Evolutionary conservation across 1,284 basidiomycete genomes (phyloP).

Genomic region (Caloboletus firmus): DNA sequence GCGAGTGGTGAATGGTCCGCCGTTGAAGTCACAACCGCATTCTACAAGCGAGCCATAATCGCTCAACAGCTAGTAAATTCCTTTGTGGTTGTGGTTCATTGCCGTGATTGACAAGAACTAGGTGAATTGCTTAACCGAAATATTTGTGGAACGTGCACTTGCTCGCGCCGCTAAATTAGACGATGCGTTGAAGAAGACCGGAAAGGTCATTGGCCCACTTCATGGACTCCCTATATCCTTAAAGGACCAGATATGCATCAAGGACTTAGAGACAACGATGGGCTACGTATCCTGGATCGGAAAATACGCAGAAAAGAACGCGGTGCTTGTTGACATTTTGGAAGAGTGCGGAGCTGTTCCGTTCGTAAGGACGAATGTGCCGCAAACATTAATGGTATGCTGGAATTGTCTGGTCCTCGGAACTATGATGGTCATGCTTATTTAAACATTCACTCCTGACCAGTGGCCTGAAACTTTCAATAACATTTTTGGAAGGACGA

Average conservation of each 20-base stretch:
- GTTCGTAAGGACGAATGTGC: conserved; percentile 71
- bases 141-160: conserved; percentile 54
- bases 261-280: conserved; percentile 54
- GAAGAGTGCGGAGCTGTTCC: conserved; percentile 63
- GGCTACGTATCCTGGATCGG: conserved; percentile 70
- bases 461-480: conserved; percentile 67
- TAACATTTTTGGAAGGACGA: conserved; percentile 66
- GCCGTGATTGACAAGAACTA: conserved; percentile 31
- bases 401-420: not conserved
- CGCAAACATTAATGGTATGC: conserved; percentile 62
- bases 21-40: conserved; percentile 52
- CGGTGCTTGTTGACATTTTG: conserved; percentile 60
- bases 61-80: conserved; percentile 56
- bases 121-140: conserved; percentile 57
- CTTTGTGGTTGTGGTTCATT: not conserved
- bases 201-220: conserved; percentile 54
- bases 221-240: conserved; percentile 64
- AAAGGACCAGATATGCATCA: conserved; percentile 59
- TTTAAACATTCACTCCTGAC: not conserved
- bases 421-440: not conserved
- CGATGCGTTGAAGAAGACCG: conserved; percentile 43
- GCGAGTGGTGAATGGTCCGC: conserved; percentile 42
- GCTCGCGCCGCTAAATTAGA: conserved; percentile 54
- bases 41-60: conserved; percentile 58
- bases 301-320: conserved; percentile 51